These are phyloP conservation scores for Hypoxylon sp. DNA, from an alignment of 2,329 filamentous ascomycete species.

Conservation along the genomic window DNA sequence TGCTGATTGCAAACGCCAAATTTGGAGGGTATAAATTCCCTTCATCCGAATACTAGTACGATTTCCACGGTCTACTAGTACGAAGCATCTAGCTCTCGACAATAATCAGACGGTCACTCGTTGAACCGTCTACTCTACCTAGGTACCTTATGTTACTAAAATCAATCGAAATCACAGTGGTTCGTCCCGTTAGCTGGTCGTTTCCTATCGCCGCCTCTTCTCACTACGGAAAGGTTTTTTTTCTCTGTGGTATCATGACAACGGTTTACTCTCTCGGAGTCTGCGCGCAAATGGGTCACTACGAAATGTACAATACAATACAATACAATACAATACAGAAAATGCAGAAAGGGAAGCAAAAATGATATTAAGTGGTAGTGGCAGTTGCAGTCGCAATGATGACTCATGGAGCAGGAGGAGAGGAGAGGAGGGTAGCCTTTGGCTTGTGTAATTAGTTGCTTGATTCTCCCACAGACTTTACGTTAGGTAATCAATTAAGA, in stretches of 20 bases:
- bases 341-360: no score
- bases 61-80: neutral
- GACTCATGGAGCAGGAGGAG: no score
- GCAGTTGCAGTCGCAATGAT: no score
- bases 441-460: no score
- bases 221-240: neutral
- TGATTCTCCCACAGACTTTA: no score
- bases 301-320: constrained; percentile 15
- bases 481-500: no score
- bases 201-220: constrained; percentile 3
- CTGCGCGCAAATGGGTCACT: constrained; percentile 1
- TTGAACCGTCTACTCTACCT: neutral
- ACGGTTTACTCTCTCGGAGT: neutral
- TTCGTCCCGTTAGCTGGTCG: constrained; percentile 7
- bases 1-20: neutral
- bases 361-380: no score
- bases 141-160: constrained; percentile 1
- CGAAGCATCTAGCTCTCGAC: neutral
- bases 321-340: constrained; percentile 1
- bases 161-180: neutral
- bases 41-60: neutral
- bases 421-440: no score
- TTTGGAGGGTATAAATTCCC: neutral
- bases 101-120: neutral
- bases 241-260: neutral